phyloP scores from a whole-genome alignment of 176 grass and related monocot species.

The Aegilops speltoides region DNA sequence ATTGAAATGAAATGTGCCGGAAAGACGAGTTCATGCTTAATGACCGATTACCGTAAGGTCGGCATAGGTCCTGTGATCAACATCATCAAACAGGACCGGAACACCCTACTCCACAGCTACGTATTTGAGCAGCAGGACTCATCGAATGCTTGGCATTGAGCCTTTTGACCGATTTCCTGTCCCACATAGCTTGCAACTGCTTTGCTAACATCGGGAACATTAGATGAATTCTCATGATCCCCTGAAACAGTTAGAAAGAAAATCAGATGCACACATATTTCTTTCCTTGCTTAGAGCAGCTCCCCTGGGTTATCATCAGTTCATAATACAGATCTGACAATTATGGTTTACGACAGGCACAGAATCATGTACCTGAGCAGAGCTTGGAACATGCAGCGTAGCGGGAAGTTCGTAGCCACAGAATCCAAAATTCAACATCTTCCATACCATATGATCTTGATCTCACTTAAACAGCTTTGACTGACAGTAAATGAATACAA shows the following conservation, averaged over 20 bases:
- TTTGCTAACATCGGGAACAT: no score
- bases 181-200: no score
- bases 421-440: slow-evolving; percentile 51
- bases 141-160: neutral
- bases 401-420: slow-evolving; percentile 42
- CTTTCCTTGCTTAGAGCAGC: no score
- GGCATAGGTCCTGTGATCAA: slow-evolving; percentile 63
- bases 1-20: neutral
- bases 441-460: slow-evolving; percentile 36
- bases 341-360: slow-evolving; percentile 1
- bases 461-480: no score
- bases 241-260: no score
- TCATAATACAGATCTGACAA: neutral
- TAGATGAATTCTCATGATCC: no score
- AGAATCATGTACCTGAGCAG: slow-evolving; percentile 48
- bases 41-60: slow-evolving; percentile 57
- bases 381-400: slow-evolving; percentile 54
- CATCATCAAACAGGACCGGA: slow-evolving; percentile 48
- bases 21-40: neutral
- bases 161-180: neutral
- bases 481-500: neutral
- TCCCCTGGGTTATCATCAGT: slow-evolving; percentile 18
- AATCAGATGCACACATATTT: no score
- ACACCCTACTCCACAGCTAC: neutral
- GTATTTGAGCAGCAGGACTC: neutral